phyloP scores from a whole-genome alignment of 1,284 basidiomycete genomes.

The Polyporus tsugae region DNA sequence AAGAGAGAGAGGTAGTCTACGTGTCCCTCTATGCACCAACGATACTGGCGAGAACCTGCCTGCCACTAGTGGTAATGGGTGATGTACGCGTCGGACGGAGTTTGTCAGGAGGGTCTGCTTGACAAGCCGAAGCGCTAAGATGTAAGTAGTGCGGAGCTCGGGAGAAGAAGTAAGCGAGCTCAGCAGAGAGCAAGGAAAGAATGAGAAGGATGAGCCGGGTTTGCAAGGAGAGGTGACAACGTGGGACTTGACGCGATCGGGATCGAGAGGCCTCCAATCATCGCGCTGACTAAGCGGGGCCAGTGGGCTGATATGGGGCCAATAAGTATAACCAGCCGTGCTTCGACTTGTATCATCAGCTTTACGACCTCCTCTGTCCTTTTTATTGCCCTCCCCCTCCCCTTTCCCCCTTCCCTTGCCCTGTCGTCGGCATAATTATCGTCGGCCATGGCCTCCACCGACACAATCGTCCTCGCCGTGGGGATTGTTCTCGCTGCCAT shows the following conservation, averaged over 20 bases:
- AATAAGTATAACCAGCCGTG: slow-evolving; percentile 29
- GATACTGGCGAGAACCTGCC: too few species aligned
- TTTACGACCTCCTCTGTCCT: slow-evolving; percentile 23
- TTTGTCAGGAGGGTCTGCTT: background rate
- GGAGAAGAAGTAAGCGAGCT: background rate
- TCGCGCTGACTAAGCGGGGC: slow-evolving; percentile 24
- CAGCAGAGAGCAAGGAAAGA: background rate
- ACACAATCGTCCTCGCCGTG: slow-evolving; percentile 72
- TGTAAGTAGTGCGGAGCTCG: background rate
- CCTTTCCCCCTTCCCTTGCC: slow-evolving; percentile 28
- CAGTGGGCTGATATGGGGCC: slow-evolving; percentile 21
- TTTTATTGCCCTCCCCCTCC: slow-evolving; percentile 24
- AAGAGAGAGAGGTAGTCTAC: background rate
- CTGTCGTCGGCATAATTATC: slow-evolving; percentile 40
- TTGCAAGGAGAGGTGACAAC: slow-evolving; percentile 2
- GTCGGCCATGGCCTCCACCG: slow-evolving; percentile 61
- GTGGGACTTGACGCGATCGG: background rate
- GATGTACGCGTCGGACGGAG: too few species aligned
- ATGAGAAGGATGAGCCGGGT: background rate
- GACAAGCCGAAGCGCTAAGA: background rate
- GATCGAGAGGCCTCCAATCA: slow-evolving; percentile 1
- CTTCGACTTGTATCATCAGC: slow-evolving; percentile 11
- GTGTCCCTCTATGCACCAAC: background rate
- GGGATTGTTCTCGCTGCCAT: slow-evolving; percentile 76
- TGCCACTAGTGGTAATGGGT: too few species aligned